These are phyloP conservation scores for Candida dubliniensis DNA, from an alignment of 1,139 yeast species.

Conservation along the genomic window DNA sequence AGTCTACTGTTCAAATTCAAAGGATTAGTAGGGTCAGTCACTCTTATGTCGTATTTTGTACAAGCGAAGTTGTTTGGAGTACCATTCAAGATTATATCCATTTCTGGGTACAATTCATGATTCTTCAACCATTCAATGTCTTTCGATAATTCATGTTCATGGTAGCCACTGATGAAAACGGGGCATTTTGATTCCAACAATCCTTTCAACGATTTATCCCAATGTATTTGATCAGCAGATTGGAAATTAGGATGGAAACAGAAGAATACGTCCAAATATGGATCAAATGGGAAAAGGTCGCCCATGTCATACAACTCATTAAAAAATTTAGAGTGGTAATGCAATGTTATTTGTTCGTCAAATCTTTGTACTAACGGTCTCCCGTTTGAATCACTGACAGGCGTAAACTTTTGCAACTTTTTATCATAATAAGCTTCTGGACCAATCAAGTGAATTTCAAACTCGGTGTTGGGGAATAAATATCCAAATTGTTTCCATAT, in stretches of 20 bases:
- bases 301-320: constrained; percentile 87
- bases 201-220: constrained; percentile 84
- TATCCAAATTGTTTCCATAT: constrained; percentile 94
- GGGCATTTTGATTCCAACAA: constrained; percentile 91
- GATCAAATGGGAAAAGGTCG: constrained; percentile 97
- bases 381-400: constrained; percentile 42
- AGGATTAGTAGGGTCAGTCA: constrained; percentile 85
- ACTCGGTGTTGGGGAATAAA: constrained; percentile 76
- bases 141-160: constrained; percentile 64
- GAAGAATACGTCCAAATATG: constrained; percentile 89
- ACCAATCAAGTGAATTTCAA: constrained; percentile 90
- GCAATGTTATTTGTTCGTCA: constrained; percentile 72
- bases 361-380: constrained; percentile 71
- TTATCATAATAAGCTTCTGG: constrained; percentile 86
- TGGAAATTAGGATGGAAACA: constrained; percentile 94
- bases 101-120: constrained; percentile 60
- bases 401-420: constrained; percentile 36
- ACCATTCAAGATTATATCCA: constrained; percentile 80
- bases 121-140: constrained; percentile 75
- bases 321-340: constrained; percentile 88
- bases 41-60: constrained; percentile 93
- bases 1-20: constrained; percentile 88
- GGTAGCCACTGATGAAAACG: constrained; percentile 86
- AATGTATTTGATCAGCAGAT: constrained; percentile 76
- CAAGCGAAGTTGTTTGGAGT: constrained; percentile 74